These are phyloP conservation scores for Pythium vanterpoolii DNA, from an alignment of 352 stramenopile genomes.

Conservation along the genomic window DNA sequence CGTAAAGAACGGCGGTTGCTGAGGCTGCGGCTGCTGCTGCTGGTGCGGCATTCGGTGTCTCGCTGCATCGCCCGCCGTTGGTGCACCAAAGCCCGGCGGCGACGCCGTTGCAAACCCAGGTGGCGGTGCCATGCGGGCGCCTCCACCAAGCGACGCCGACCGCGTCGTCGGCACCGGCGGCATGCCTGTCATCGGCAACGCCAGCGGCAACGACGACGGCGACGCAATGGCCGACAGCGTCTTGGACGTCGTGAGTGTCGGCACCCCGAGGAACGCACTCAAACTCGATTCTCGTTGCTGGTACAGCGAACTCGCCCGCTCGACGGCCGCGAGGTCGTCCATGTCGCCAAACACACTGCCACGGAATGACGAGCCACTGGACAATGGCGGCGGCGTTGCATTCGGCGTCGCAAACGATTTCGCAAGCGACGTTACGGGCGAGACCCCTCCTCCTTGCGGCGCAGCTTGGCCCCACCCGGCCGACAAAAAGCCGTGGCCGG, in stretches of 20 bases:
- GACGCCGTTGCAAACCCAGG: conserved; percentile 21
- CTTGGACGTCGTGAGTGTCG: conserved; percentile 10
- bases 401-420: neutral
- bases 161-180: conserved; percentile 6
- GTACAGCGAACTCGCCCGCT: conserved; percentile 63
- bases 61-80: no score
- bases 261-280: conserved; percentile 51
- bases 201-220: conserved; percentile 8
- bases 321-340: conserved; percentile 66
- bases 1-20: conserved; percentile 37
- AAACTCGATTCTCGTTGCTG: conserved; percentile 72
- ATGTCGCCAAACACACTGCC: conserved; percentile 42
- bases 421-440: conserved; percentile 7
- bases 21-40: neutral
- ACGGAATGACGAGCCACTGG: neutral
- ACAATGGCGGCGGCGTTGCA: conserved; percentile 4
- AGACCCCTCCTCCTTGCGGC: neutral
- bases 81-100: conserved; percentile 27
- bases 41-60: no score
- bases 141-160: conserved; percentile 25
- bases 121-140: conserved; percentile 28
- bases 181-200: no score
- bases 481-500: conserved; percentile 29
- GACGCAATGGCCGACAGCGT: conserved; percentile 5
- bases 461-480: conserved; percentile 48